phyloP scores from a whole-genome alignment of 2,329 filamentous ascomycete species.

The Botrytis deweyae region DNA sequence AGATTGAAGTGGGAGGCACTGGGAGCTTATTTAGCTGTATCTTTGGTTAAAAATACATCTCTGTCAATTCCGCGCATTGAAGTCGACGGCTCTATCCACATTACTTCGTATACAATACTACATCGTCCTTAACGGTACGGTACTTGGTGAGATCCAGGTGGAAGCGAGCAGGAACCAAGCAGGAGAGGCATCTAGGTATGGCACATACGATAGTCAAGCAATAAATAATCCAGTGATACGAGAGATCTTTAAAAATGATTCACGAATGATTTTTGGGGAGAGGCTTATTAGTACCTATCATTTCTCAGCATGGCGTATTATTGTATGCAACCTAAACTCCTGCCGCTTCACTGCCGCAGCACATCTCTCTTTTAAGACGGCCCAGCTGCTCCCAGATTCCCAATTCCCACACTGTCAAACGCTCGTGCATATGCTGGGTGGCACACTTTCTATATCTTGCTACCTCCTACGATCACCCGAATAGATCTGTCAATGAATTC shows the following conservation, averaged over 20 bases:
- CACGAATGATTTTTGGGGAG: not conserved
- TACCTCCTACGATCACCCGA: not conserved
- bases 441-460: not conserved
- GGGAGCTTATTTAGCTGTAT: not conserved
- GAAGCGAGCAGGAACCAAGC: not conserved
- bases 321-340: conserved; percentile 11
- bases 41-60: not conserved
- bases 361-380: not conserved
- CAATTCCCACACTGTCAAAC: conserved; percentile 14
- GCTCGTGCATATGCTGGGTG: conserved; percentile 19
- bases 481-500: not conserved
- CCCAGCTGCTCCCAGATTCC: conserved; percentile 12
- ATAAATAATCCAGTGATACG: not conserved
- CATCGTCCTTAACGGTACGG: not conserved
- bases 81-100: not conserved
- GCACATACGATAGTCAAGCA: not conserved
- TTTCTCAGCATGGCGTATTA: not conserved
- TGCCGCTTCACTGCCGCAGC: conserved; percentile 17
- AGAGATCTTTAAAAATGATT: not conserved
- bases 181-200: not conserved
- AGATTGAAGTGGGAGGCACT: not conserved
- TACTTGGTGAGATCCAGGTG: not conserved
- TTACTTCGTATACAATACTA: not conserved
- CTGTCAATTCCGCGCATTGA: too few relatives aligned
- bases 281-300: not conserved